Conservation (phyloP, 2,329 filamentous ascomycete genomes). For the Ascochyta koolunga region DNA sequence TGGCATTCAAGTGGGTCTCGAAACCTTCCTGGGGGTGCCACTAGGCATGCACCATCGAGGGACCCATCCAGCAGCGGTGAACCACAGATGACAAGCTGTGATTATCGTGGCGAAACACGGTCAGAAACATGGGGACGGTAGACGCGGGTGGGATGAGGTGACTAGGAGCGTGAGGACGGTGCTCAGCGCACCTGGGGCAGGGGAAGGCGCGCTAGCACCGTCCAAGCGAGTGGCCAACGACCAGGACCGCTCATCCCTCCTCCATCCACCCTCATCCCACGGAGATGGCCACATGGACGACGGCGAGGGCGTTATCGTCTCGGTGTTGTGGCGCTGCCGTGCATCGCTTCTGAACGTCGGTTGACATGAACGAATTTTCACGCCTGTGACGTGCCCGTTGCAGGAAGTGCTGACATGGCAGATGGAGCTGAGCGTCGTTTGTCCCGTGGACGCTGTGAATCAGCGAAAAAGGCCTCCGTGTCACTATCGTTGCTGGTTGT, state of each 20-base stretch:
- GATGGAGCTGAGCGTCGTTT: background rate
- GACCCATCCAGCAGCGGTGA: slow-evolving; percentile 2
- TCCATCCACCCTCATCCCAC: too few relatives aligned
- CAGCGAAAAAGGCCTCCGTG: background rate
- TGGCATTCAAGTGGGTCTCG: slow-evolving; percentile 5
- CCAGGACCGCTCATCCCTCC: background rate
- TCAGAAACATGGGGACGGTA: background rate
- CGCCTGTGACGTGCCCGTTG: background rate
- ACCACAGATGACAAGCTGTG: slow-evolving; percentile 1
- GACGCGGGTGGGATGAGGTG: background rate
- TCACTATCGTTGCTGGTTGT: slow-evolving; percentile 1
- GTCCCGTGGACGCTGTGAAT: slow-evolving; percentile 2
- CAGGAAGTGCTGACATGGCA: background rate
- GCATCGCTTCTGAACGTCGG: slow-evolving; percentile 2
- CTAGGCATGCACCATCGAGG: slow-evolving; percentile 4
- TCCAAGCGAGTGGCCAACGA: background rate
- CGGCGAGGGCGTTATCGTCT: background rate
- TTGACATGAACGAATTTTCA: slow-evolving; percentile 32
- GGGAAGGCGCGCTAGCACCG: slow-evolving; percentile 2
- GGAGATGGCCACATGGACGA: background rate
- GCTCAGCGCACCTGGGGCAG: background rate
- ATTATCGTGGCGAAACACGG: slow-evolving; percentile 4
- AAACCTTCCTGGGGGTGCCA: background rate
- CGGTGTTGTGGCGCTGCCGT: background rate
- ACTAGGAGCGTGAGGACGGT: background rate